Percentiles rank a stretch among this genome's conserved stretches.
Conservation (phyloP, 305 asterid genomes). For the Andrographis paniculata region DNA sequence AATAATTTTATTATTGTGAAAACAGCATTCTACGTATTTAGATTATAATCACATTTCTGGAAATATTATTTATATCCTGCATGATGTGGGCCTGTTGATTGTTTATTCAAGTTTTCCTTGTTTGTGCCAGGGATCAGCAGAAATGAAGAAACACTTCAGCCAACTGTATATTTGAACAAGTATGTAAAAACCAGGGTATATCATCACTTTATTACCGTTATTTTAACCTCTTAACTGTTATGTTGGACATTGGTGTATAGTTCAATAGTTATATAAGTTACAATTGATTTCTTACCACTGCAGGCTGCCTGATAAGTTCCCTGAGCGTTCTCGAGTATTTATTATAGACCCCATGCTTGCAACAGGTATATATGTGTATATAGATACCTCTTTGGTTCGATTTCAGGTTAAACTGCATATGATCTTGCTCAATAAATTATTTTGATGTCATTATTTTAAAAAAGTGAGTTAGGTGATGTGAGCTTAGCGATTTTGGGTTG, state of each 20-base stretch:
- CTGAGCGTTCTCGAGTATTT: constrained; percentile 75
- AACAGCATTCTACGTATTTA: no score
- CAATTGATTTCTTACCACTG: constrained; percentile 15
- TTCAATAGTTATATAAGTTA: constrained; percentile 17
- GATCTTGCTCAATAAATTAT: no score
- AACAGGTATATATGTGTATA: constrained; percentile 45
- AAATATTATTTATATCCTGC: no score
- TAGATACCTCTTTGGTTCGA: not conserved
- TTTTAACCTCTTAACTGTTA: constrained; percentile 1
- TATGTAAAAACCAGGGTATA: constrained; percentile 26
- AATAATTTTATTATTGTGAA: no score
- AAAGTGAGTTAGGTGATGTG: not conserved
- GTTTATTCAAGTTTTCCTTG: constrained; percentile 10
- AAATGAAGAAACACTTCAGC: constrained; percentile 85
- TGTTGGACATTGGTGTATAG: not conserved
- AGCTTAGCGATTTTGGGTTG: no score
- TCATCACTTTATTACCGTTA: not conserved
- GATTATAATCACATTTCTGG: no score
- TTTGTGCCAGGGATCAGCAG: constrained; percentile 63
- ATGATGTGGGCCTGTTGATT: no score
- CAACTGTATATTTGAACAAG: constrained; percentile 90
- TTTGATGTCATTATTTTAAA: not conserved
- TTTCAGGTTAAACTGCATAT: not conserved
- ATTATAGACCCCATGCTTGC: constrained; percentile 98
- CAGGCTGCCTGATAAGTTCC: constrained; percentile 87